Evolutionary conservation across 2,329 filamentous ascomycete species (phyloP).

Genomic region (Alternaria ventricosa): DNA sequence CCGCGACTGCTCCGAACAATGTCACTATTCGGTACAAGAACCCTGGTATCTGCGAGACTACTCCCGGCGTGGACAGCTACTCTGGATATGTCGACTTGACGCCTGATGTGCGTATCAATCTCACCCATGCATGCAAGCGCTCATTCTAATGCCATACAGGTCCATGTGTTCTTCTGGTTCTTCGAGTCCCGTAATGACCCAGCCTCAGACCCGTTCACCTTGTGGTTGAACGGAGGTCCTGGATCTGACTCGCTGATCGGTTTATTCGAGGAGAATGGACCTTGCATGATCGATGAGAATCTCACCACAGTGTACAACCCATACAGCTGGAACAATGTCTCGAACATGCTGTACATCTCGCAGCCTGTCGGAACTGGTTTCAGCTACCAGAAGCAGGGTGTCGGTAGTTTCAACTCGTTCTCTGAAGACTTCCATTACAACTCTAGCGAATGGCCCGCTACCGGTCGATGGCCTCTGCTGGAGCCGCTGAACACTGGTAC

Average conservation of each 20-base stretch:
- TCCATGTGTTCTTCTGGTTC: slow-evolving; percentile 58
- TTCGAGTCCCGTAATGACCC: slow-evolving; percentile 60
- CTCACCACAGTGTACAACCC: slow-evolving; percentile 56
- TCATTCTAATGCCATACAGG: slow-evolving; percentile 6
- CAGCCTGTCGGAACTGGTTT: slow-evolving; percentile 67
- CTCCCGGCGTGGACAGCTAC: slow-evolving; percentile 58
- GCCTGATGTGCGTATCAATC: slow-evolving; percentile 24
- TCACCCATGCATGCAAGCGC: not conserved
- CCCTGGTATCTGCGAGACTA: slow-evolving; percentile 61
- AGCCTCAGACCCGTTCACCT: slow-evolving; percentile 54
- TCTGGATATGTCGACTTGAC: slow-evolving; percentile 52
- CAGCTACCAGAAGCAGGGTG: slow-evolving; percentile 47
- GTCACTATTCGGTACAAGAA: slow-evolving; percentile 60
- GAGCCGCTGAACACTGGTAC: slow-evolving; percentile 55
- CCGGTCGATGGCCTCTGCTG: slow-evolving; percentile 55
- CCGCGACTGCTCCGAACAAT: slow-evolving; percentile 53
- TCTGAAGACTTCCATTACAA: slow-evolving; percentile 56
- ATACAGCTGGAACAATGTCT: slow-evolving; percentile 65
- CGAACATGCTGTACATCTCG: slow-evolving; percentile 67
- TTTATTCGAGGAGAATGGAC: slow-evolving; percentile 54
- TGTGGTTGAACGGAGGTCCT: slow-evolving; percentile 62
- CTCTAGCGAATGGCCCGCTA: slow-evolving; percentile 48
- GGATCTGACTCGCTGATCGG: slow-evolving; percentile 62
- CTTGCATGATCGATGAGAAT: slow-evolving; percentile 28
- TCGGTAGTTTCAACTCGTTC: slow-evolving; percentile 44